phyloP scores from a whole-genome alignment of 352 stramenopile genomes.

The Hyaloperonospora arabidopsidis region DNA sequence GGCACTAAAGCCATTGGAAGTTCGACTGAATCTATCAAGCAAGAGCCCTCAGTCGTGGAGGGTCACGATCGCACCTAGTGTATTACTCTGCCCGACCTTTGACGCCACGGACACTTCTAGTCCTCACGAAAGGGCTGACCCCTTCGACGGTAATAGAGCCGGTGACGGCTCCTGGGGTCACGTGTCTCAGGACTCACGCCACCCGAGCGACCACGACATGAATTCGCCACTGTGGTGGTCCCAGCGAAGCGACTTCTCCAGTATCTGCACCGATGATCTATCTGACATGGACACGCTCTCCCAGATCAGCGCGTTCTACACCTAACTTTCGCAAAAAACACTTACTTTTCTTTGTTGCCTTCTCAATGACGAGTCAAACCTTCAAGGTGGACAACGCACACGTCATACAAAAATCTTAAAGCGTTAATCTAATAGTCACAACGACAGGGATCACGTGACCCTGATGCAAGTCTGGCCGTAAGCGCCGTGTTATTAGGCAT shows the following conservation, averaged over 20 bases:
- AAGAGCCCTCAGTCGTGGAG: slow-evolving; percentile 21
- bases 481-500: background rate
- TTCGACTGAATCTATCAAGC: slow-evolving; percentile 36
- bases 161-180: slow-evolving; percentile 7
- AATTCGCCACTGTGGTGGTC: slow-evolving; percentile 32
- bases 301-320: slow-evolving; percentile 36
- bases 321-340: slow-evolving; percentile 1
- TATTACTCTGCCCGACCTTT: slow-evolving; percentile 18
- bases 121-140: slow-evolving; percentile 1
- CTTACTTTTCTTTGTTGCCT: too few relatives aligned
- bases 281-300: slow-evolving; percentile 46
- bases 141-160: too few relatives aligned
- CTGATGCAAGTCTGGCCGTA: too few relatives aligned
- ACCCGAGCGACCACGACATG: slow-evolving; percentile 22
- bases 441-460: slow-evolving; percentile 1
- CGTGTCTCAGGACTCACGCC: slow-evolving; percentile 6
- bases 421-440: slow-evolving; percentile 11
- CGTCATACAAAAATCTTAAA: background rate
- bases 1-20: slow-evolving; percentile 42
- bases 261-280: slow-evolving; percentile 50
- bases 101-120: slow-evolving; percentile 6
- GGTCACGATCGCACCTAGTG: slow-evolving; percentile 34
- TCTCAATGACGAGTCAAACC: too few relatives aligned
- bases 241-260: slow-evolving; percentile 34
- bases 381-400: background rate